Base-by-base conservation (phyloP, 768 basidiomycete genomes). In the Porphyrellus cyaneotinctus region DNA sequence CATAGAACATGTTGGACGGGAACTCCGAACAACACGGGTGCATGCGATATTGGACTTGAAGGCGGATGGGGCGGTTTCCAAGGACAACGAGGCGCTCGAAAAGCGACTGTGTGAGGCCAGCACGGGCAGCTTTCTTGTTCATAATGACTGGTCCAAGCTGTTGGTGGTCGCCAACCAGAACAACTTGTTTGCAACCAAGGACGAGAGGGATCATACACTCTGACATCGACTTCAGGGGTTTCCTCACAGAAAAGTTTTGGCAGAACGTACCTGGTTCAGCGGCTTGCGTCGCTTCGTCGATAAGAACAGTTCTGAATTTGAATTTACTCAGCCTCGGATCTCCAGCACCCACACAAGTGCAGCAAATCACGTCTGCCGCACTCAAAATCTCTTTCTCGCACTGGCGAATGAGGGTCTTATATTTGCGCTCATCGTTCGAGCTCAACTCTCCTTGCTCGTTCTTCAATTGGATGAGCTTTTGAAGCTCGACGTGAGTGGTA, bases 91-190 rank as follows among this genome's bases (percentile, higher is more conserved):
- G 86, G 41, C 97, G 88, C 68, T 99, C 97, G 62, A 99, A 99
- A 18, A 99, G 84, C 0, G 97, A 99, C 65, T 98, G 97, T 0
- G 95, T 97, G 35, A 99, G 81, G 18, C 97, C 97, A 6, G 97
- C 97, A n/a, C 94, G 90, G 2, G 97, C 95, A 0, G 97, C 97
- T 67, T 99, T 98, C 82, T 99, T 99, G 82, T 98, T 99, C 97
- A 99, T 98, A 69, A 99, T 97, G 63, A 98, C 97, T 8, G 97
- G 97, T 1, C 97, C 97, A 45, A 98, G 85, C 79, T 98, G 97
- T 59, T 74, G 91, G 69, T 97, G 91, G 73, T 97, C 95, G 48
- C 97, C 97, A 49, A 99, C 97, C 36, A 99, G 82, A 24, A 99
- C 97, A 50, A 93, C 93, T 65, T 99, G 97, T 71, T 98, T 98